Base-by-base conservation (phyloP, 768 basidiomycete genomes). In the Hericium coralloides region DNA sequence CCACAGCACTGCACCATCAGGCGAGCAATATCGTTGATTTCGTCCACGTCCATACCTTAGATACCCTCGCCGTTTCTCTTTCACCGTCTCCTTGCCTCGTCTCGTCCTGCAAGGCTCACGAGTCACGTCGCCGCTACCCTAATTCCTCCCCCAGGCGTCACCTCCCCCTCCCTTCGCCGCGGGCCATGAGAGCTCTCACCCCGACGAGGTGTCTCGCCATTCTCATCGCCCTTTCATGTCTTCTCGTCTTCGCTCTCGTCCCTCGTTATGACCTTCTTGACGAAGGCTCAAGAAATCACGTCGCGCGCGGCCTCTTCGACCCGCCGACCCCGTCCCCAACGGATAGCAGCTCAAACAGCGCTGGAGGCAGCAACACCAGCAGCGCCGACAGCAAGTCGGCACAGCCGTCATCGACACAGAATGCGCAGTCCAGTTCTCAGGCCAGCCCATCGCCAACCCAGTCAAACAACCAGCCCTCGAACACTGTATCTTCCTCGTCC, bases 151-250 rank as follows among this genome's bases (percentile, higher is more conserved):
- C 26, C 17, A 36, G 26, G 25, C 49, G 17, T 25, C n/a, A 22
- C 49, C 49, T 43, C 39, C 15, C 38, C 52, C 23, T 50, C 10
- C 52, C 52, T 18, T 38, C 41, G 53, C 53, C 17, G 39, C 38
- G 23, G 53, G 53, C 18, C n/a, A 62, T 62, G 61, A 50, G 59
- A 58, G 65, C 68, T 65, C 64, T 67, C 56, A 59, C 60, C 47
- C 47, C 60, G 55, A 58, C 53, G 25, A 62, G 59, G 39, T 61
- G 59, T 53, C 60, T 74, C 31, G 52, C 72, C 26, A 51, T 75
- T 22, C 63, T 68, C 31, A 50, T 65, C 38, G 55, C 65, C 6
- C 62, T 67, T 23, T 67, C 66, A 36, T 66, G 64, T 45, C 39
- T 68, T 41, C 56, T 72, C 15, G 58, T 68, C 53, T 67, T 64